Conservation (phyloP, 2,329 filamentous ascomycete genomes). For the Claviceps capensis region DNA sequence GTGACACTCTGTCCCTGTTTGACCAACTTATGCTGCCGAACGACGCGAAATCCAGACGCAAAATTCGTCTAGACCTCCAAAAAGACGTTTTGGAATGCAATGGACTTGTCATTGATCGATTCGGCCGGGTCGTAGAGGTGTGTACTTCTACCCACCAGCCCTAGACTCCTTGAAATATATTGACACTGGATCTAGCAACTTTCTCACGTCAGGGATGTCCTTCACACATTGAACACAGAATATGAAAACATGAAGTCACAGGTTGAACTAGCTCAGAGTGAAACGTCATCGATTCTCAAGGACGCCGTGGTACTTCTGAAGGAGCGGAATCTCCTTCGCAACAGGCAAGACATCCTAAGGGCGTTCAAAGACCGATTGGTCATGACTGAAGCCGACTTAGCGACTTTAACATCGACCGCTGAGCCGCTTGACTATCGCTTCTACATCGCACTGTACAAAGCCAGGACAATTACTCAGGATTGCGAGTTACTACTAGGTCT, state of each 20-base stretch:
- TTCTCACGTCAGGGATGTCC: constrained; percentile 64
- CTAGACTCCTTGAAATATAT: neutral
- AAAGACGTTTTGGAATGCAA: constrained; percentile 90
- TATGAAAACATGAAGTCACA: constrained; percentile 71
- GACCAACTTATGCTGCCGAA: constrained; percentile 61
- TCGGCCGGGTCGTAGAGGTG: constrained; percentile 80
- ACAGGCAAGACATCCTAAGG: constrained; percentile 63
- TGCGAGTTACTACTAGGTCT: constrained; percentile 81
- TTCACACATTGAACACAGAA: constrained; percentile 64
- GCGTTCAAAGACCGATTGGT: constrained; percentile 75
- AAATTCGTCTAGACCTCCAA: constrained; percentile 70
- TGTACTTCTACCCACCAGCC: constrained; percentile 12
- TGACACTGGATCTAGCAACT: constrained; percentile 53
- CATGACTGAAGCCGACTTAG: constrained; percentile 66
- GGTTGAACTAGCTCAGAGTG: constrained; percentile 58
- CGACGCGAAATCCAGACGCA: constrained; percentile 62
- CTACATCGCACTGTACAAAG: constrained; percentile 61
- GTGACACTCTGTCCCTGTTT: constrained; percentile 66
- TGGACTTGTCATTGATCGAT: constrained; percentile 76
- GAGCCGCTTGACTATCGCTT: constrained; percentile 79
- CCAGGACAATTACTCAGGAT: constrained; percentile 78
- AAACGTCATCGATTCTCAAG: constrained; percentile 60
- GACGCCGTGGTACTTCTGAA: constrained; percentile 63
- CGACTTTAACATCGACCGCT: constrained; percentile 60
- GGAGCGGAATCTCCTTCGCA: constrained; percentile 61